Evolutionary conservation across 2,329 filamentous ascomycete species (phyloP).

Genomic region (Alternaria longipes): DNA sequence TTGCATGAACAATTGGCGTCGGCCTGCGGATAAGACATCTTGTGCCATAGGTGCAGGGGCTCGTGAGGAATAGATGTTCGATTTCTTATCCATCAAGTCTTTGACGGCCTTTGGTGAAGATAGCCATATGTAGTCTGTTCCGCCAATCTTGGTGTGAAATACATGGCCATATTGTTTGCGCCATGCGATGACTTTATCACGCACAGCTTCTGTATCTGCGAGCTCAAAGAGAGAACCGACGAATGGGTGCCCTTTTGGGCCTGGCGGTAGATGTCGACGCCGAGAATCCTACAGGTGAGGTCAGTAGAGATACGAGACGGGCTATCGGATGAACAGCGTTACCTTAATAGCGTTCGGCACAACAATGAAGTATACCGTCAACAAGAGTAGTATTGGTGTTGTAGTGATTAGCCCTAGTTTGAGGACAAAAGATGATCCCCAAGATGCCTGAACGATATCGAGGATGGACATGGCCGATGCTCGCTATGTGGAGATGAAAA

Average conservation of each 20-base stretch:
- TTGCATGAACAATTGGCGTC: constrained; percentile 57
- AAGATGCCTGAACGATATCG: constrained; percentile 9
- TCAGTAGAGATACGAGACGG: constrained; percentile 6
- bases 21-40: constrained; percentile 58
- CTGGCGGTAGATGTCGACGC: constrained; percentile 50
- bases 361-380: constrained; percentile 38
- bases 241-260: constrained; percentile 52
- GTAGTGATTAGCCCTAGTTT: constrained; percentile 24
- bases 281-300: constrained; percentile 35
- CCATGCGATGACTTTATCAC: constrained; percentile 47
- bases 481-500: background rate
- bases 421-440: constrained; percentile 15
- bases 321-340: background rate
- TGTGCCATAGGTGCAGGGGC: constrained; percentile 47
- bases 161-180: constrained; percentile 50
- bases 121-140: constrained; percentile 54
- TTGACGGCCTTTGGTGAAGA: constrained; percentile 60
- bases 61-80: constrained; percentile 62
- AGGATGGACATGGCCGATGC: constrained; percentile 19
- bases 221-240: constrained; percentile 53
- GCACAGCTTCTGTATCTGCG: constrained; percentile 44
- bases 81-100: constrained; percentile 65
- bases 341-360: constrained; percentile 46
- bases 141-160: constrained; percentile 54
- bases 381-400: constrained; percentile 30